phyloP scores from a whole-genome alignment of 2,329 filamentous ascomycete species.

The Xylogone sp. region DNA sequence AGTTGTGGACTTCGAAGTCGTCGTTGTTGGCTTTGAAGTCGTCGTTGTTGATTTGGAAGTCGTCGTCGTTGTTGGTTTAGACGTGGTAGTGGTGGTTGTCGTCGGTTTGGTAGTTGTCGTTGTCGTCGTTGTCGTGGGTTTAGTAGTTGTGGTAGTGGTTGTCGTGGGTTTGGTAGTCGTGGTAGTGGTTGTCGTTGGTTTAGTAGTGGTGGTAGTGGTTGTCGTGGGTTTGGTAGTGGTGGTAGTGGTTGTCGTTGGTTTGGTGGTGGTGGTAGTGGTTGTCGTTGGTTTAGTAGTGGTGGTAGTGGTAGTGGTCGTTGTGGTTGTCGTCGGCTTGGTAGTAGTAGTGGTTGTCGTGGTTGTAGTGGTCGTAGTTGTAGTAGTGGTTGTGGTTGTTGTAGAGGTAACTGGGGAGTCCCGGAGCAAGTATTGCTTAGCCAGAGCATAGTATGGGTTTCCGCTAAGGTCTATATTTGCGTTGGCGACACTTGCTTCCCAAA shows the following conservation, averaged over 20 bases:
- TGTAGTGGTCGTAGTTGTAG: conserved; percentile 2
- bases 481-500: conserved; percentile 26
- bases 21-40: background rate
- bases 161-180: background rate
- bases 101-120: background rate
- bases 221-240: background rate
- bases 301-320: background rate
- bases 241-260: background rate
- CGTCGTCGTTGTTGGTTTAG: background rate
- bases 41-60: background rate
- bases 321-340: background rate
- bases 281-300: background rate
- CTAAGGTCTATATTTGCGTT: conserved; percentile 10
- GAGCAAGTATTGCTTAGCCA: conserved; percentile 16
- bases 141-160: background rate
- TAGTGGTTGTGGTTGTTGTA: conserved; percentile 4
- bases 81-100: background rate
- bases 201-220: background rate
- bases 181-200: background rate
- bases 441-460: conserved; percentile 10
- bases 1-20: background rate
- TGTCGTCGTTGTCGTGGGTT: background rate
- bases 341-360: background rate
- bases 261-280: background rate
- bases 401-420: background rate